A percentile compares a stretch with the other conserved stretches of the same genome.
phyloP scores from a whole-genome alignment of 768 basidiomycete genomes.

The Rhizopogon vulgaris region DNA sequence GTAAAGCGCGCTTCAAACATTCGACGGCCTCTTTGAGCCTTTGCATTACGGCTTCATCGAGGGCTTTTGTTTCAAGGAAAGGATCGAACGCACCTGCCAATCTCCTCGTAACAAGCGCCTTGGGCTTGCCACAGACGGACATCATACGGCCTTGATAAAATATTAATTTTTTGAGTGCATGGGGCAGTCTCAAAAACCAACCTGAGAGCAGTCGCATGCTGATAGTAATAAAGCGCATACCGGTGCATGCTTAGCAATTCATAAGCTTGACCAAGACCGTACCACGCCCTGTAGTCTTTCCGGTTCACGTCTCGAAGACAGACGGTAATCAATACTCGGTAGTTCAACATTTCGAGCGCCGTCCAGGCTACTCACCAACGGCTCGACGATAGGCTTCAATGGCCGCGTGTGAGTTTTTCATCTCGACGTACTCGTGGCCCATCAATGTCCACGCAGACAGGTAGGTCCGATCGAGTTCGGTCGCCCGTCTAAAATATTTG shows the following conservation, averaged over 20 bases:
- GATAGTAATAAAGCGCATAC: slow-evolving; percentile 95
- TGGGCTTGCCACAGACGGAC: slow-evolving; percentile 95
- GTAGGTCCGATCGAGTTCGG: slow-evolving; percentile 92
- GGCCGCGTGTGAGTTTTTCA: slow-evolving; percentile 98
- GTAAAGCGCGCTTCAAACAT: slow-evolving; percentile 85
- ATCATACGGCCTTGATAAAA: slow-evolving; percentile 74
- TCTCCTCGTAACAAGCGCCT: slow-evolving; percentile 89
- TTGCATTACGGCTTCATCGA: slow-evolving; percentile 6
- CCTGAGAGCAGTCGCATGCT: slow-evolving; percentile 90
- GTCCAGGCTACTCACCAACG: slow-evolving; percentile 59
- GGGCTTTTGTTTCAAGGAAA: not conserved
- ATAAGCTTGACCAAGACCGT: slow-evolving; percentile 96
- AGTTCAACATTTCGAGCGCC: not conserved
- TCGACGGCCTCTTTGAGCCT: slow-evolving; percentile 88
- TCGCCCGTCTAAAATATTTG: slow-evolving; percentile 89
- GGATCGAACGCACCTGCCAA: slow-evolving; percentile 56
- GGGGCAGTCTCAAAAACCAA: slow-evolving; percentile 24
- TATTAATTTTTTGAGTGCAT: not conserved
- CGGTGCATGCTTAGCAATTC: slow-evolving; percentile 95
- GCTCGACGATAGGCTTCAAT: slow-evolving; percentile 97
- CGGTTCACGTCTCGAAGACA: slow-evolving; percentile 76
- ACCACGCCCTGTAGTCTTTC: slow-evolving; percentile 98
- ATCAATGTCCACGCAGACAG: slow-evolving; percentile 97
- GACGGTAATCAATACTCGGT: not conserved
- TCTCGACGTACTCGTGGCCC: slow-evolving; percentile 98